These are phyloP conservation scores for Sextonia rubra DNA, from an alignment of 164 flowering plant species.

Conservation along the genomic window DNA sequence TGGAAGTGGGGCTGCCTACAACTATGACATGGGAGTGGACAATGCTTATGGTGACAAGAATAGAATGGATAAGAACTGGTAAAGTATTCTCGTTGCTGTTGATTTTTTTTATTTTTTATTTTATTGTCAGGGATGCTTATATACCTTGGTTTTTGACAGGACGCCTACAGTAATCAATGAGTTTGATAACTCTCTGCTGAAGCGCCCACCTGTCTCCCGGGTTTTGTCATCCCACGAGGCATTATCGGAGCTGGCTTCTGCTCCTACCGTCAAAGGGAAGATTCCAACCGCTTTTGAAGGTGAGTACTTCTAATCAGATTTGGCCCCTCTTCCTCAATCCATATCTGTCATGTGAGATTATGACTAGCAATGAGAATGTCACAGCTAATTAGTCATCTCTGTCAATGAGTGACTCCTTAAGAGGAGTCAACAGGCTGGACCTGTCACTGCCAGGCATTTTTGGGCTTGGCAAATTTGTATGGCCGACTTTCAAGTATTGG, in stretches of 20 bases:
- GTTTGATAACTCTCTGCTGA: slow-evolving; percentile 43
- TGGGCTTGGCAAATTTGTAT: too few species aligned
- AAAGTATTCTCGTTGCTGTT: slow-evolving; percentile 10
- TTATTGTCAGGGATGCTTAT: too few species aligned
- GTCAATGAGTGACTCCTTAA: too few species aligned
- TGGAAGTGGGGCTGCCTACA: slow-evolving; percentile 30
- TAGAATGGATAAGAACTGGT: slow-evolving; percentile 38
- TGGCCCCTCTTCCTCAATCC: too few species aligned
- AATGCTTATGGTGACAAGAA: slow-evolving; percentile 31
- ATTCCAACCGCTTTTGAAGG: slow-evolving; percentile 38
- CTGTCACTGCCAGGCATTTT: too few species aligned
- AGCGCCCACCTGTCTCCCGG: slow-evolving; percentile 60
- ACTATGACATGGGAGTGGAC: slow-evolving; percentile 29
- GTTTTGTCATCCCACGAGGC: slow-evolving; percentile 57
- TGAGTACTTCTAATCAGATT: slow-evolving; percentile 16
- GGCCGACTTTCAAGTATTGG: too few species aligned
- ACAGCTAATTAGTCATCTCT: too few species aligned
- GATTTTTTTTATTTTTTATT: too few species aligned
- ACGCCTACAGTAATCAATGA: slow-evolving; percentile 35
- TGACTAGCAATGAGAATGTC: too few species aligned
- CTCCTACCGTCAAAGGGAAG: slow-evolving; percentile 32
- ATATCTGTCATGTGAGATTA: too few species aligned
- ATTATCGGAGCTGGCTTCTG: slow-evolving; percentile 39
- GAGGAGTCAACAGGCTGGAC: too few species aligned
- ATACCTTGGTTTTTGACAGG: slow-evolving; percentile 23